Evolutionary conservation across 177 flowering plant genomes (phyloP).

Genomic region (Vitis hybrid): DNA sequence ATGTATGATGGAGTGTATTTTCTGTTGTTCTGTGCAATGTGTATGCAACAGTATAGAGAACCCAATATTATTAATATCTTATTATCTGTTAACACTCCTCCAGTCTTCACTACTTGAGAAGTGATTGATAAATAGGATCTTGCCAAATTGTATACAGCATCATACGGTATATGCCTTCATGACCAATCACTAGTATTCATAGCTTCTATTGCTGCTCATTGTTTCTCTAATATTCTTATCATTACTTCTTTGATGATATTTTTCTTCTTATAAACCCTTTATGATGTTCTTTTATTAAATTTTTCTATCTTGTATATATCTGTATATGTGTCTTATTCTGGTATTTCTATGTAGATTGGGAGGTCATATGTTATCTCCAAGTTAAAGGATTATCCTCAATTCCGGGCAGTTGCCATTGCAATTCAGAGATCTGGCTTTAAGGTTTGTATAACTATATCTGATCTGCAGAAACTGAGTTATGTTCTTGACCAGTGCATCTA

Average conservation of each 20-base stretch:
- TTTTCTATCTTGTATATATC: neutral
- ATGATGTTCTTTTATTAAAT: neutral
- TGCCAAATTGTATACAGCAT: neutral
- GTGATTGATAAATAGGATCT: neutral
- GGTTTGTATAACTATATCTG: conserved; percentile 38
- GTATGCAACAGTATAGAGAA: neutral
- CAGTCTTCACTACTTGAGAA: neutral
- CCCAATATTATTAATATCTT: neutral
- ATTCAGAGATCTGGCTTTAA: conserved; percentile 92
- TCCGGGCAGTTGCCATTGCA: conserved; percentile 88
- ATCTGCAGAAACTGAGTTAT: neutral
- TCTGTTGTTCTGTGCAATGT: neutral
- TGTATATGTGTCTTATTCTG: neutral
- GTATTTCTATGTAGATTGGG: conserved; percentile 55
- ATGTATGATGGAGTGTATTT: conserved; percentile 2
- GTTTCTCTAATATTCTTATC: neutral
- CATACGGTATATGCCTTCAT: neutral
- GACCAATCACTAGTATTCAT: neutral
- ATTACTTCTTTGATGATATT: neutral
- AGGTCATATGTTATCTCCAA: conserved; percentile 84
- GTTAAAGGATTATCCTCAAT: conserved; percentile 91
- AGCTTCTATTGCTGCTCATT: neutral
- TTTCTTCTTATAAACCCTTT: neutral
- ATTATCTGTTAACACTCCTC: neutral
- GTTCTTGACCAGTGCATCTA: neutral